These are phyloP conservation scores for Roridomyces roridus DNA, from an alignment of 768 basidiomycete species.

Conservation along the genomic window DNA sequence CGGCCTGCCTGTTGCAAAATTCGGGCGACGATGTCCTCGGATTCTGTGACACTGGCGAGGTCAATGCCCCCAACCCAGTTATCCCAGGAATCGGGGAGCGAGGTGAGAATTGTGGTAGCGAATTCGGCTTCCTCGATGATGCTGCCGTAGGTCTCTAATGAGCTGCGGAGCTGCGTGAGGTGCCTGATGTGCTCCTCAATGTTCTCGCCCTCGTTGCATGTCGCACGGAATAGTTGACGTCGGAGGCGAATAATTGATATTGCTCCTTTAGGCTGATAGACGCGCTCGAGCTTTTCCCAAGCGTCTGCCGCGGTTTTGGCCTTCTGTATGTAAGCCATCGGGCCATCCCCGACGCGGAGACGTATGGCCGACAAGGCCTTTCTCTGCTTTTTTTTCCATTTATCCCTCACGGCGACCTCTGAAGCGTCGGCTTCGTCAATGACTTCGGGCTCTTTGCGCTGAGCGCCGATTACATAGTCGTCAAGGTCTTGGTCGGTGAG, in stretches of 20 bases:
- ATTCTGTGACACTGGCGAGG: conserved; percentile 14
- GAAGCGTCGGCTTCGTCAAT: neutral
- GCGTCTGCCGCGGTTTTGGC: conserved; percentile 30
- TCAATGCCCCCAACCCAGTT: conserved; percentile 38
- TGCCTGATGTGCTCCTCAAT: conserved; percentile 37
- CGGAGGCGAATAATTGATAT: conserved; percentile 31
- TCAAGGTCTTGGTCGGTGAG: conserved; percentile 20
- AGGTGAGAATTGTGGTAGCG: conserved; percentile 33
- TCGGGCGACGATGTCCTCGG: conserved; percentile 25
- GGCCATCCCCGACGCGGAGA: conserved; percentile 23
- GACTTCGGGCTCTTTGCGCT: too few species aligned
- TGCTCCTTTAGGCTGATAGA: conserved; percentile 34
- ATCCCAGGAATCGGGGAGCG: too few species aligned
- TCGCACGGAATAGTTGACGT: conserved; percentile 30
- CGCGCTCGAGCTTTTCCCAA: conserved; percentile 32
- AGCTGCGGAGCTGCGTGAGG: conserved; percentile 32
- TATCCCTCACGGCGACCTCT: neutral
- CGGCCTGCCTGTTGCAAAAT: conserved; percentile 27
- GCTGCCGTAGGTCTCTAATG: conserved; percentile 23
- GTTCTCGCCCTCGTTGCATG: conserved; percentile 33
- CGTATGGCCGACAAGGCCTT: conserved; percentile 36
- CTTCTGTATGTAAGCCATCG: conserved; percentile 28
- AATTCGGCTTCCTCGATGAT: conserved; percentile 34
- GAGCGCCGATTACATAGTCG: too few species aligned
- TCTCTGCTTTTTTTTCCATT: conserved; percentile 27